phyloP scores from a whole-genome alignment of 164 flowering plant species.

The Aristolochia fimbriata region DNA sequence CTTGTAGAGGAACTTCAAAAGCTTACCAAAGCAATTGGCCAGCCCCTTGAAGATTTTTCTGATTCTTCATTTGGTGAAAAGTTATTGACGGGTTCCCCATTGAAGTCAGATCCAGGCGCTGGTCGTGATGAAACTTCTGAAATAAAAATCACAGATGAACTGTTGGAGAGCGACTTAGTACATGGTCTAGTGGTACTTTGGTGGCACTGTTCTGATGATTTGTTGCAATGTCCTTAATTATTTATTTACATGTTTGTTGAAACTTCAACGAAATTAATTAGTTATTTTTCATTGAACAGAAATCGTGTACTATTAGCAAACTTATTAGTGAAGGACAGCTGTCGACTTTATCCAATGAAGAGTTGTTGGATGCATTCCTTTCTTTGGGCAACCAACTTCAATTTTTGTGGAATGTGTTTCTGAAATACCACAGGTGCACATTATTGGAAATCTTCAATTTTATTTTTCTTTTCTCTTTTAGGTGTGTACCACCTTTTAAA shows the following conservation, averaged over 20 bases:
- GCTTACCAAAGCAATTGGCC: slow-evolving; percentile 53
- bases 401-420: slow-evolving; percentile 62
- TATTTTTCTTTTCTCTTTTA: too few relatives aligned
- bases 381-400: slow-evolving; percentile 55
- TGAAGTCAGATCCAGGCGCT: slow-evolving; percentile 12
- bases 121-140: slow-evolving; percentile 22
- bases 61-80: slow-evolving; percentile 33
- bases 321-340: slow-evolving; percentile 30
- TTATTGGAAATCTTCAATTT: not conserved
- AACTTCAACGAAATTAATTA: slow-evolving; percentile 1
- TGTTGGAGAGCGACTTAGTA: slow-evolving; percentile 1
- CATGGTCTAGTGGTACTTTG: slow-evolving; percentile 38
- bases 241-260: not conserved
- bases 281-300: slow-evolving; percentile 28
- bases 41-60: slow-evolving; percentile 43
- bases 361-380: slow-evolving; percentile 30
- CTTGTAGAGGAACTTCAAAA: slow-evolving; percentile 63
- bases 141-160: not conserved
- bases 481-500: too few relatives aligned
- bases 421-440: slow-evolving; percentile 80
- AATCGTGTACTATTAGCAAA: slow-evolving; percentile 25
- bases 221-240: too few relatives aligned
- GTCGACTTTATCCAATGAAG: slow-evolving; percentile 32
- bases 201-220: not conserved
- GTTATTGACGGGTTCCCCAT: slow-evolving; percentile 20